Conservation (phyloP, 225 moss, liverwort and hornwort species). For the Lunularia cruciata region DNA sequence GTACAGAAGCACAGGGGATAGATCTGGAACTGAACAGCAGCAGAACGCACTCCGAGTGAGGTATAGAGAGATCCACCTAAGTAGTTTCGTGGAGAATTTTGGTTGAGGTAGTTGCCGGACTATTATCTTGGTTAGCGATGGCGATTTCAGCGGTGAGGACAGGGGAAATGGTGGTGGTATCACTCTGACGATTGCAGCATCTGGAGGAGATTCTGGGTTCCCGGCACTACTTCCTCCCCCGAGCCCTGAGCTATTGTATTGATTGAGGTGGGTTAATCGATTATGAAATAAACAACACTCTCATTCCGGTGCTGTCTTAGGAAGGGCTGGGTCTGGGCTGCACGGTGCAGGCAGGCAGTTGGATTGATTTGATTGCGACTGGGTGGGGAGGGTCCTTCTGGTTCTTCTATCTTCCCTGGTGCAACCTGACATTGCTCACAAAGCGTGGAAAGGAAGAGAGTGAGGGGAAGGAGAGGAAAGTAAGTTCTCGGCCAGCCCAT, state of each 20-base stretch:
- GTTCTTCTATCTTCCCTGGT: not conserved
- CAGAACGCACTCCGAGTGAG: not conserved
- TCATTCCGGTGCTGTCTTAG: not conserved
- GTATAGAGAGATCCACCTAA: too few relatives aligned
- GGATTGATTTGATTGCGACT: not conserved
- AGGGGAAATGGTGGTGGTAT: not conserved
- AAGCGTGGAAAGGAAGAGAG: not conserved
- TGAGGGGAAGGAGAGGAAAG: not conserved
- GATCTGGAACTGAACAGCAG: not conserved
- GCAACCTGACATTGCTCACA: not conserved
- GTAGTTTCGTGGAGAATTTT: not conserved
- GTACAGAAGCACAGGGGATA: too few relatives aligned
- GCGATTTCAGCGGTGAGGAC: not conserved
- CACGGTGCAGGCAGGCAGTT: too few relatives aligned
- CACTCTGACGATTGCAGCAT: constrained; percentile 7
- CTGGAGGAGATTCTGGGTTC: not conserved
- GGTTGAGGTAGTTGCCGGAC: not conserved
- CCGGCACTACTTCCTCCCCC: not conserved
- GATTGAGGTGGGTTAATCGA: not conserved
- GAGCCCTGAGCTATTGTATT: not conserved
- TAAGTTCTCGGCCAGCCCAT: not conserved
- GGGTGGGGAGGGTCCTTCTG: not conserved
- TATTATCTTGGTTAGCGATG: not conserved
- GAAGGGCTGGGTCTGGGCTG: not conserved
- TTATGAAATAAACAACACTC: not conserved